These are phyloP conservation scores for Hypomontagnella monticulosa DNA, from an alignment of 495 filamentous ascomycete genomes.

Conservation along the genomic window DNA sequence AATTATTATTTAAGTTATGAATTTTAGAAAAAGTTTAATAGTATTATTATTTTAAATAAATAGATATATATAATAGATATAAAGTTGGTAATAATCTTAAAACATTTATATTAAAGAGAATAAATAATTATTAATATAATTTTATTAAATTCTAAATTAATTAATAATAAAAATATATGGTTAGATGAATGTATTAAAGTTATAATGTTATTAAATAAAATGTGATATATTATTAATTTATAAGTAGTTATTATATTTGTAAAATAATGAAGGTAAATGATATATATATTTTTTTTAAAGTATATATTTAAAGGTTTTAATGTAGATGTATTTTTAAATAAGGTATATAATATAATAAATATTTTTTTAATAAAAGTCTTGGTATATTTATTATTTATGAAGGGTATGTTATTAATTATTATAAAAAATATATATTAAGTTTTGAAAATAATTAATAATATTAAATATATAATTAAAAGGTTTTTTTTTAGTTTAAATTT, in stretches of 20 bases:
- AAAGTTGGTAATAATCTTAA: background rate
- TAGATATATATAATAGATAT: constrained; percentile 1
- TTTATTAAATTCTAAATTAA: background rate
- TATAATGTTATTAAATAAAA: background rate
- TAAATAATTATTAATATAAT: background rate
- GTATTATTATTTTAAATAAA: background rate
- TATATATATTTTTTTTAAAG: background rate
- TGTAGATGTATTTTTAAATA: background rate
- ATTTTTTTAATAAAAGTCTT: background rate
- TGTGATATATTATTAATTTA: background rate
- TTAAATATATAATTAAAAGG: background rate
- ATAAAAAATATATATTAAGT: background rate
- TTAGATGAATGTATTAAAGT: background rate
- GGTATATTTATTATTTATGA: background rate
- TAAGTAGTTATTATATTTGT: background rate
- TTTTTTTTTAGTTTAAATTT: background rate
- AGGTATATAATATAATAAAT: background rate
- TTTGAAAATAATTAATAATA: background rate
- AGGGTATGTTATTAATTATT: background rate
- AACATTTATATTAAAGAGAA: background rate
- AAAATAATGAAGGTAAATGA: background rate
- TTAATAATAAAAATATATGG: background rate
- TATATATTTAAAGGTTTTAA: background rate
- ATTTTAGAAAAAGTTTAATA: background rate
- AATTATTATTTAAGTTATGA: constrained; percentile 2